Percentiles rank a stretch among this genome's conserved stretches.
Evolutionary conservation across 2,329 filamentous ascomycete genomes (phyloP).

Genomic region (Parascedosporium putredinis): DNA sequence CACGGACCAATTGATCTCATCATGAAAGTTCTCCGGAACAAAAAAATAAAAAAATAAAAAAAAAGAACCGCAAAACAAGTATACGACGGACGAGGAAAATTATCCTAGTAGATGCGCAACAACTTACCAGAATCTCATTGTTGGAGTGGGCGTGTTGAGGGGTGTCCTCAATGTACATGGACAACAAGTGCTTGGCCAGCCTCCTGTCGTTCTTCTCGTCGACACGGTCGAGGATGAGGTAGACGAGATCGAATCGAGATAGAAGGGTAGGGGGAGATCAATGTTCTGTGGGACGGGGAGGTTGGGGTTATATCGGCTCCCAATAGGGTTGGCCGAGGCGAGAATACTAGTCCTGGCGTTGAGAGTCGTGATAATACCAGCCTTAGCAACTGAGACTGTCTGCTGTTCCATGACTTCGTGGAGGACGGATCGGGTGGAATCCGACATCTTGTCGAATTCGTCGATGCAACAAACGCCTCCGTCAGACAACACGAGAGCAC

Average conservation of each 20-base stretch:
- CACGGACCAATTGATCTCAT: slow-evolving; percentile 93
- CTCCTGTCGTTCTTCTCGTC: slow-evolving; percentile 85
- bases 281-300: slow-evolving; percentile 96
- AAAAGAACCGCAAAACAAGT: too few species aligned
- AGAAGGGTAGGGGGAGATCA: slow-evolving; percentile 91
- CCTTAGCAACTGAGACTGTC: slow-evolving; percentile 77
- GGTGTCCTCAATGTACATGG: slow-evolving; percentile 92
- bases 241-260: slow-evolving; percentile 93
- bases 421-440: slow-evolving; percentile 66
- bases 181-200: slow-evolving; percentile 82
- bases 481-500: slow-evolving; percentile 68
- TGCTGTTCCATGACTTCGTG: slow-evolving; percentile 87
- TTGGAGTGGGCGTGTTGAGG: slow-evolving; percentile 69
- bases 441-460: slow-evolving; percentile 81
- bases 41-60: neutral
- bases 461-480: slow-evolving; percentile 79
- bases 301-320: slow-evolving; percentile 94
- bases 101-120: neutral
- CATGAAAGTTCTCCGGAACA: slow-evolving; percentile 20
- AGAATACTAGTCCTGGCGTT: slow-evolving; percentile 94
- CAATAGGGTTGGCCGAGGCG: slow-evolving; percentile 94
- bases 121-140: slow-evolving; percentile 69
- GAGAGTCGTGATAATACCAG: slow-evolving; percentile 90
- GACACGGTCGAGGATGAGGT: slow-evolving; percentile 86
- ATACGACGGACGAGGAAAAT: slow-evolving; percentile 7